These are phyloP conservation scores for Penicillium tannophilum DNA, from an alignment of 495 filamentous ascomycete genomes.

Conservation along the genomic window DNA sequence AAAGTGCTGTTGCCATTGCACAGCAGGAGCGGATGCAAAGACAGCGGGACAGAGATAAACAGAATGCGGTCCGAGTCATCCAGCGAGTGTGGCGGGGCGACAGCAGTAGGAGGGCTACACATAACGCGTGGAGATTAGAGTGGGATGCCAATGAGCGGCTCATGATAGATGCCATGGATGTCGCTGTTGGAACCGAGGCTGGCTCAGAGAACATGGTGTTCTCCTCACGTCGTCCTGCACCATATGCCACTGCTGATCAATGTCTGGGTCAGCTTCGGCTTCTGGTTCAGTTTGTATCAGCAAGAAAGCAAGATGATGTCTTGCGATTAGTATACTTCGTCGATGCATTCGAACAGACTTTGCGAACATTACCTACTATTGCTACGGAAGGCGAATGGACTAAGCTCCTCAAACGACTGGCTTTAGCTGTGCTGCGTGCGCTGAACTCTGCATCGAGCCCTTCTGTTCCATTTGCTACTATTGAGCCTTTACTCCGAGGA, in stretches of 20 bases:
- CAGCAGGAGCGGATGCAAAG: conserved; percentile 79
- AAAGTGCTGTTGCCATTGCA: conserved; percentile 79
- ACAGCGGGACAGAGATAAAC: conserved; percentile 77
- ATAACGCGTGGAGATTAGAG: conserved; percentile 58
- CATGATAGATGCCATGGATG: conserved; percentile 16
- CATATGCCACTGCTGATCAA: conserved; percentile 52
- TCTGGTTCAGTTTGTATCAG: conserved; percentile 50
- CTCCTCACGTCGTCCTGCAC: conserved; percentile 23
- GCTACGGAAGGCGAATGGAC: conserved; percentile 51
- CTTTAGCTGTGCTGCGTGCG: conserved; percentile 45
- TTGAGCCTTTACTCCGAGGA: conserved; percentile 41
- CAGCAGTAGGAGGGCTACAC: conserved; percentile 59
- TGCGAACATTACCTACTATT: conserved; percentile 40
- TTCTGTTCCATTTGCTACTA: conserved; percentile 22
- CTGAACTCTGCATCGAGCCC: conserved; percentile 35
- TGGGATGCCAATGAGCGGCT: conserved; percentile 62
- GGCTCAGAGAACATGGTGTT: conserved; percentile 5
- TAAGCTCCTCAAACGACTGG: conserved; percentile 48
- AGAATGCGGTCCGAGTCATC: conserved; percentile 72
- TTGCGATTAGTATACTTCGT: conserved; percentile 49
- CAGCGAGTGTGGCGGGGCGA: conserved; percentile 87
- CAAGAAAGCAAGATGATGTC: conserved; percentile 38
- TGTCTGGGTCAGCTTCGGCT: conserved; percentile 51
- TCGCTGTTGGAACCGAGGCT: conserved; percentile 3
- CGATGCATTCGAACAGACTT: conserved; percentile 42